Evolutionary conservation across 441 rosid species (phyloP).

Genomic region (Kokia cookei): DNA sequence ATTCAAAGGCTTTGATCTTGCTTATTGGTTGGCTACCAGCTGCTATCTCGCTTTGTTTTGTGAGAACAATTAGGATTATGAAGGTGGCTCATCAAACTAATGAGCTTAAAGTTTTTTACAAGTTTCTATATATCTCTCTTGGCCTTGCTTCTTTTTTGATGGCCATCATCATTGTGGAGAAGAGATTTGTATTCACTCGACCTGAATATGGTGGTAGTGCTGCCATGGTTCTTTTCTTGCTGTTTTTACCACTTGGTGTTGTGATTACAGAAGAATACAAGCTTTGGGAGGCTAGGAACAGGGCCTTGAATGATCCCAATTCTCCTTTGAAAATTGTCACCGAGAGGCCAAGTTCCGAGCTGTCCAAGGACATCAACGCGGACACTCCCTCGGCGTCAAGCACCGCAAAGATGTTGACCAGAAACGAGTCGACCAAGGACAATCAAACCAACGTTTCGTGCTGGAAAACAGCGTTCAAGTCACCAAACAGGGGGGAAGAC

Average conservation of each 20-base stretch:
- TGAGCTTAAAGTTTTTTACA: conserved; percentile 42
- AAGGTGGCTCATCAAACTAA: conserved; percentile 28
- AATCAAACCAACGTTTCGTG: conserved; percentile 27
- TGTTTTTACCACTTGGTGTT: conserved; percentile 37
- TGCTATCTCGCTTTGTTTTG: conserved; percentile 37
- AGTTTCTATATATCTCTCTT: conserved; percentile 47
- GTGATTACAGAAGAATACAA: conserved; percentile 43
- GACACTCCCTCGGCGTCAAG: not conserved
- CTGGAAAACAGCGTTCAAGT: conserved; percentile 45
- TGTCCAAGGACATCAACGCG: not conserved
- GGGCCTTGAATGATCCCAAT: conserved; percentile 23
- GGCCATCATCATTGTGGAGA: conserved; percentile 39
- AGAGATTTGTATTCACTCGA: conserved; percentile 14
- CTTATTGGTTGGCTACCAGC: conserved; percentile 72
- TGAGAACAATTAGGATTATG: conserved; percentile 40
- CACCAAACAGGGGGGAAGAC: conserved; percentile 76
- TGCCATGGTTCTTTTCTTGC: conserved; percentile 32
- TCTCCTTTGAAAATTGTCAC: conserved; percentile 31
- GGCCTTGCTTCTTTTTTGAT: conserved; percentile 51
- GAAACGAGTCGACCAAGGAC: not conserved
- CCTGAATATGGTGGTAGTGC: conserved; percentile 37
- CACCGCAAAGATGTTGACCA: not conserved
- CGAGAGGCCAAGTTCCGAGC: conserved; percentile 13
- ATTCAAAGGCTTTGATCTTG: conserved; percentile 36
- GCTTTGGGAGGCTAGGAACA: conserved; percentile 20